phyloP scores from a whole-genome alignment of 768 basidiomycete genomes.

The Suillus ampliporus region DNA sequence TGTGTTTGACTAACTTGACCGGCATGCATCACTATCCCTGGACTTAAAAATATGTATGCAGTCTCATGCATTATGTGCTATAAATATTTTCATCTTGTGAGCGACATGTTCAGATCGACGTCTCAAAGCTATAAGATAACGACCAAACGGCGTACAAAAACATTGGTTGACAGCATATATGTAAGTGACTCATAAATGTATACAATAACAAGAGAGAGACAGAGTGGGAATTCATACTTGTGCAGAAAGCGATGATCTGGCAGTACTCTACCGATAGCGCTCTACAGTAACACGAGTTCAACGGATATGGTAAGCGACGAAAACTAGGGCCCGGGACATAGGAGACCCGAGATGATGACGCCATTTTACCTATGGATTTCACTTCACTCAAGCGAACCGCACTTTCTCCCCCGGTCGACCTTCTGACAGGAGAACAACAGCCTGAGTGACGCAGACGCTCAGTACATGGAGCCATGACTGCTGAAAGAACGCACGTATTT shows the following conservation, averaged over 20 bases:
- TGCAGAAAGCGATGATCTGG: neutral
- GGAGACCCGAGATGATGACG: neutral
- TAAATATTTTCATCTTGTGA: neutral
- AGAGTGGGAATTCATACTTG: neutral
- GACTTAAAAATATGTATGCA: neutral
- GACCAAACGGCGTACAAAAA: too few species aligned
- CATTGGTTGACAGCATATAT: neutral
- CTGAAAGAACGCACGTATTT: constrained; percentile 77
- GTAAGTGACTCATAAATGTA: neutral
- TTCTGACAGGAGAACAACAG: constrained; percentile 85
- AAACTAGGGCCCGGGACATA: neutral
- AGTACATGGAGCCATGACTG: constrained; percentile 17
- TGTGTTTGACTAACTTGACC: neutral
- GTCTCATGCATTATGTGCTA: too few species aligned
- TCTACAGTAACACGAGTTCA: neutral
- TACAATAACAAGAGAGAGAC: neutral
- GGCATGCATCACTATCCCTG: neutral
- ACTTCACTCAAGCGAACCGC: constrained; percentile 57
- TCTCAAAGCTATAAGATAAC: neutral
- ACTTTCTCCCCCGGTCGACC: constrained; percentile 91
- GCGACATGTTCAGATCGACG: neutral
- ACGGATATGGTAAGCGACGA: too few species aligned
- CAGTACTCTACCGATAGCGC: neutral
- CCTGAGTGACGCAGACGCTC: constrained; percentile 47
- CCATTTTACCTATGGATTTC: neutral